These are phyloP conservation scores for Monilinia fructigena DNA, from an alignment of 2,329 filamentous ascomycete genomes.

Conservation along the genomic window DNA sequence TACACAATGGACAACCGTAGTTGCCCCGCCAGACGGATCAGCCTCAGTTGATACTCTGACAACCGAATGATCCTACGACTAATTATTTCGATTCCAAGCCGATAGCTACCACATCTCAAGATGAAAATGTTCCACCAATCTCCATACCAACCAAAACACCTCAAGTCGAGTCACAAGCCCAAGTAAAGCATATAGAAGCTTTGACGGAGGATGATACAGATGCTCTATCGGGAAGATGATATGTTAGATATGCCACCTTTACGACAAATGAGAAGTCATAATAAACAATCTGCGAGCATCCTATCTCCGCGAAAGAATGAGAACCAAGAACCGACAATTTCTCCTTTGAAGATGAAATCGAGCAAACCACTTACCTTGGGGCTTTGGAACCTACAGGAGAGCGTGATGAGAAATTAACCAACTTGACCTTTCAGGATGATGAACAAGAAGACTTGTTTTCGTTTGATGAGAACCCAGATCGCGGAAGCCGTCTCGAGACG, in stretches of 20 bases:
- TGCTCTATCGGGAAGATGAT: conserved; percentile 29
- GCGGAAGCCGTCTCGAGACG: conserved; percentile 21
- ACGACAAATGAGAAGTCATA: conserved; percentile 26
- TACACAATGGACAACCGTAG: conserved; percentile 39
- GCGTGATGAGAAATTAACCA: conserved; percentile 22
- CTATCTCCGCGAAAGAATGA: conserved; percentile 9
- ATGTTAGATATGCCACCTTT: conserved; percentile 34
- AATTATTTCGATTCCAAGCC: conserved; percentile 13
- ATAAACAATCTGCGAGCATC: conserved; percentile 24
- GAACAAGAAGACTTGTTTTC: conserved; percentile 35
- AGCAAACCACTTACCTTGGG: conserved; percentile 20
- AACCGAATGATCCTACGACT: conserved; percentile 14
- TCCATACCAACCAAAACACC: not conserved
- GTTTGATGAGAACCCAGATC: conserved; percentile 33
- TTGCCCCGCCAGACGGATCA: conserved; percentile 39
- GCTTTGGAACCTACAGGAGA: conserved; percentile 11
- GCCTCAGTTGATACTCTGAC: conserved; percentile 32
- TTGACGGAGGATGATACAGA: conserved; percentile 19
- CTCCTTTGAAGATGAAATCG: conserved; percentile 14
- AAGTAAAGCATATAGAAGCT: conserved; percentile 7
- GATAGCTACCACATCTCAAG: not conserved
- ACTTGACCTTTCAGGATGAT: conserved; percentile 28
- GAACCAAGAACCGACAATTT: conserved; percentile 12
- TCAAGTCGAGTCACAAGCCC: not conserved
- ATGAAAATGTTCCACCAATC: conserved; percentile 11